These are phyloP conservation scores for Ogataea neopini DNA, from an alignment of 805 yeast genomes.

Conservation along the genomic window DNA sequence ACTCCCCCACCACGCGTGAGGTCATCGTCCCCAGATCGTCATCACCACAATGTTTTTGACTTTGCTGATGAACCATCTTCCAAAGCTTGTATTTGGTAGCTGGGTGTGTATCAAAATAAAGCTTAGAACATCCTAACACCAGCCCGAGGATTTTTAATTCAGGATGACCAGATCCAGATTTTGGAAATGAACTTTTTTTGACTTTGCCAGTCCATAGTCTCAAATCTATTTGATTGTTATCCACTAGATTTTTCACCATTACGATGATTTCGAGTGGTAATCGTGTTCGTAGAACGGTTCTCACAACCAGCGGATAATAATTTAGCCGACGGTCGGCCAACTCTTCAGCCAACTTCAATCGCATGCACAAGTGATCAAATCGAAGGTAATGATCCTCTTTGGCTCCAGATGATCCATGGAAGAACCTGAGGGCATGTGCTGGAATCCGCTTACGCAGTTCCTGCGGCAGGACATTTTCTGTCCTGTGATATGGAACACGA, in stretches of 20 bases:
- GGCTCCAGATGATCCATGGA: slow-evolving; percentile 21
- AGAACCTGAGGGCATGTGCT: slow-evolving; percentile 14
- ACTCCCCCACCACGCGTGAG: slow-evolving; percentile 24
- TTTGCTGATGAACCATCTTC: slow-evolving; percentile 23
- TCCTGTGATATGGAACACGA: slow-evolving; percentile 44
- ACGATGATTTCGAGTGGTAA: slow-evolving; percentile 52
- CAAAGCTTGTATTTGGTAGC: slow-evolving; percentile 29
- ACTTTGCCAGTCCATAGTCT: neutral
- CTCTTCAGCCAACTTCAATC: slow-evolving; percentile 7
- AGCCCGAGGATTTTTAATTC: slow-evolving; percentile 40
- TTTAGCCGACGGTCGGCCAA: slow-evolving; percentile 22
- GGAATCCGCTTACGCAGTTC: slow-evolving; percentile 22
- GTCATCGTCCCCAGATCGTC: slow-evolving; percentile 16
- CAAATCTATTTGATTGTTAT: slow-evolving; percentile 19
- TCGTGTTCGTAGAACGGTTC: slow-evolving; percentile 42
- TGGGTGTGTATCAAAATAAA: slow-evolving; percentile 32
- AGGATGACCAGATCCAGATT: slow-evolving; percentile 30
- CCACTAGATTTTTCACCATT: slow-evolving; percentile 34
- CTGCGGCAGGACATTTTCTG: slow-evolving; percentile 24
- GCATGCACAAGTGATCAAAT: slow-evolving; percentile 11
- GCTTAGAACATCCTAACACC: slow-evolving; percentile 35
- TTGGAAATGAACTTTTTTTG: slow-evolving; percentile 1
- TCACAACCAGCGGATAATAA: slow-evolving; percentile 43
- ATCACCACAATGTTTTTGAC: slow-evolving; percentile 8
- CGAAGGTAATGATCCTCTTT: slow-evolving; percentile 13